Percentiles rank a stretch among this genome's conserved stretches.
These are phyloP conservation scores for Leccinum solheimii DNA, from an alignment of 1,284 basidiomycete genomes.

Conservation along the genomic window DNA sequence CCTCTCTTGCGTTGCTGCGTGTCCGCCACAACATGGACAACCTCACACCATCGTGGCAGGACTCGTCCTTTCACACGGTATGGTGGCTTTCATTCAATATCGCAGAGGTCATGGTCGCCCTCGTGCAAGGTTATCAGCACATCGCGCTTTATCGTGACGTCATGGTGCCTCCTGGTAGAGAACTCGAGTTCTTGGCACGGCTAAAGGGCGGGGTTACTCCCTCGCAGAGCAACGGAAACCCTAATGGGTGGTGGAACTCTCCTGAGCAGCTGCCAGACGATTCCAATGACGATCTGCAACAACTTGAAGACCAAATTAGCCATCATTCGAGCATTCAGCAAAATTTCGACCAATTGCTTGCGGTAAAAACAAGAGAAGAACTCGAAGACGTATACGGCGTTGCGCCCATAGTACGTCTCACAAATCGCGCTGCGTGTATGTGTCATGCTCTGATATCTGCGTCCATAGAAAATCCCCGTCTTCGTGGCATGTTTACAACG, in stretches of 20 bases:
- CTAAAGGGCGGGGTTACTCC: slow-evolving; percentile 18
- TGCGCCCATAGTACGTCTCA: slow-evolving; percentile 57
- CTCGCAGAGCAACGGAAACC: slow-evolving; percentile 12
- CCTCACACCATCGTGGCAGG: slow-evolving; percentile 51
- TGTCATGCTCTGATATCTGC: slow-evolving; percentile 11
- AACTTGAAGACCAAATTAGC: slow-evolving; percentile 24
- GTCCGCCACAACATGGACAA: slow-evolving; percentile 47
- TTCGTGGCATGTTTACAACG: slow-evolving; percentile 74
- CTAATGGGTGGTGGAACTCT: slow-evolving; percentile 15
- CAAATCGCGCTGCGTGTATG: background rate
- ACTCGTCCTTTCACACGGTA: slow-evolving; percentile 59
- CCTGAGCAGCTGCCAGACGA: slow-evolving; percentile 20
- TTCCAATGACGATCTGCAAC: slow-evolving; percentile 18
- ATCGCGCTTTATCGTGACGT: slow-evolving; percentile 66
- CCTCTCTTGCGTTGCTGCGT: slow-evolving; percentile 53
- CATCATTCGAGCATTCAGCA: slow-evolving; percentile 47
- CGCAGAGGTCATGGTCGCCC: slow-evolving; percentile 61
- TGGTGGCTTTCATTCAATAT: slow-evolving; percentile 75
- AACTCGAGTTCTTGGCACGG: slow-evolving; percentile 36
- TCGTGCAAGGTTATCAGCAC: slow-evolving; percentile 68
- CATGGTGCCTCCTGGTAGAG: slow-evolving; percentile 48
- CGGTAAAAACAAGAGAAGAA: slow-evolving; percentile 65
- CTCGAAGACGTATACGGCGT: slow-evolving; percentile 74
- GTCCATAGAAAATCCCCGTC: slow-evolving; percentile 63
- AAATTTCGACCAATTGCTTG: slow-evolving; percentile 63